Conservation (phyloP, 306 rosid species). For the Herpetospermum pedunculosum region DNA sequence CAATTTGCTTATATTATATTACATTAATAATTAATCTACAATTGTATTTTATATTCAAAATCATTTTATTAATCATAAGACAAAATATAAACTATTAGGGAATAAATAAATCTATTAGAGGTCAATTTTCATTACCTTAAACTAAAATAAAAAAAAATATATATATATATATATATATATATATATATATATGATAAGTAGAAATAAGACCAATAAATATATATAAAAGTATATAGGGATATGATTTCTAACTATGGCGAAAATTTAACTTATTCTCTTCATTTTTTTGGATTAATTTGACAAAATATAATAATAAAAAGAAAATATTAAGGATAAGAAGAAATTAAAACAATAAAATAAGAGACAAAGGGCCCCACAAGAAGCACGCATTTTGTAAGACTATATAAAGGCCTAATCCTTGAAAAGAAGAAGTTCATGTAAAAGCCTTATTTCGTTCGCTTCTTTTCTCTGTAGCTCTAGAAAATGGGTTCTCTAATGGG, state of each 20-base stretch:
- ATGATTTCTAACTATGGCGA: neutral
- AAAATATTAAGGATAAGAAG: neutral
- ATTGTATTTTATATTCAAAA: too few species aligned
- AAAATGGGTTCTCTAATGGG: conserved; percentile 81
- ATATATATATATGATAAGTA: too few species aligned
- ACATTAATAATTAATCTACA: too few species aligned
- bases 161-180: too few species aligned
- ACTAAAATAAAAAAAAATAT: too few species aligned
- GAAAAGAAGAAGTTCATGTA: neutral
- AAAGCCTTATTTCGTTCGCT: neutral
- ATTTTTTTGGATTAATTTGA: neutral
- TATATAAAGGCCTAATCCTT: neutral
- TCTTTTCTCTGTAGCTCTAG: neutral
- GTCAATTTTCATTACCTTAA: too few species aligned
- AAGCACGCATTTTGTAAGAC: neutral
- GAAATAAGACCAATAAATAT: too few species aligned
- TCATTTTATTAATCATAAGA: too few species aligned
- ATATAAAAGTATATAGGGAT: too few species aligned
- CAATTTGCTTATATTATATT: too few species aligned
- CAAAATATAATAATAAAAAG: neutral
- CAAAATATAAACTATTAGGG: too few species aligned
- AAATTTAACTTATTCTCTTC: neutral
- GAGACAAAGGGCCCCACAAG: neutral
- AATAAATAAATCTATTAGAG: too few species aligned
- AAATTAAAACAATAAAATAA: neutral